These are phyloP conservation scores for Dendrostoma leiphaemia DNA, from an alignment of 2,329 filamentous ascomycete species.

Conservation along the genomic window DNA sequence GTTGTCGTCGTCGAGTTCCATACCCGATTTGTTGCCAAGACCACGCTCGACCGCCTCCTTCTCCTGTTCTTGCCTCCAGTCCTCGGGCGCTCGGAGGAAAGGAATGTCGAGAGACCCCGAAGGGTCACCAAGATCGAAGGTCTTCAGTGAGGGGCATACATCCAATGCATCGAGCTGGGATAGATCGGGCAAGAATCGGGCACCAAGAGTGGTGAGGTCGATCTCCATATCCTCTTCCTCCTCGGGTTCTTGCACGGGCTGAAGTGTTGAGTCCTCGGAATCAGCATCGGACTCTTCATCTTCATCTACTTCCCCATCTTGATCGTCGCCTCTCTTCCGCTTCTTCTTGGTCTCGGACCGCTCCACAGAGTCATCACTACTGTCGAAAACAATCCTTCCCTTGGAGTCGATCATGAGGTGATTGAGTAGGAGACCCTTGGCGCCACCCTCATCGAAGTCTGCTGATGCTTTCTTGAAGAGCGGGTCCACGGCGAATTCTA, in stretches of 20 bases:
- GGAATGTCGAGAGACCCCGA: constrained; percentile 85
- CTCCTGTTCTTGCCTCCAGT: constrained; percentile 73
- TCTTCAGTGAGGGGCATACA: constrained; percentile 92
- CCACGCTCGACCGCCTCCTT: constrained; percentile 55
- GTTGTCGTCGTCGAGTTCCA: constrained; percentile 85
- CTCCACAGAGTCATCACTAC: constrained; percentile 79
- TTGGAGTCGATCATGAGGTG: constrained; percentile 93
- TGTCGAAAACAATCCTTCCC: constrained; percentile 96
- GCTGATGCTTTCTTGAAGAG: constrained; percentile 99
- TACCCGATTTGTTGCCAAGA: constrained; percentile 66
- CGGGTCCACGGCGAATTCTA: constrained; percentile 94
- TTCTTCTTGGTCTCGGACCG: constrained; percentile 40
- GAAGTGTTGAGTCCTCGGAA: constrained; percentile 33
- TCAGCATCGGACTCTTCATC: constrained; percentile 39
- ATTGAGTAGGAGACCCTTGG: constrained; percentile 91
- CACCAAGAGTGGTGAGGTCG: constrained; percentile 71
- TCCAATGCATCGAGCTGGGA: constrained; percentile 77
- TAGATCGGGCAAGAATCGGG: constrained; percentile 84
- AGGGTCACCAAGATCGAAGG: constrained; percentile 85
- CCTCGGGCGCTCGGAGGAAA: constrained; percentile 84
- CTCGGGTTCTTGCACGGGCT: constrained; percentile 44
- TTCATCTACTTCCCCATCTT: constrained; percentile 35
- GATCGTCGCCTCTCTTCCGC: constrained; percentile 29
- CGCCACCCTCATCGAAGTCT: constrained; percentile 96
- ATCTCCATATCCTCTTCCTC: constrained; percentile 68